Evolutionary conservation across 208 protist genomes (phyloP), one percentile per base, ranked within the genome.

Genomic region (Leishmania tropica): DNA sequence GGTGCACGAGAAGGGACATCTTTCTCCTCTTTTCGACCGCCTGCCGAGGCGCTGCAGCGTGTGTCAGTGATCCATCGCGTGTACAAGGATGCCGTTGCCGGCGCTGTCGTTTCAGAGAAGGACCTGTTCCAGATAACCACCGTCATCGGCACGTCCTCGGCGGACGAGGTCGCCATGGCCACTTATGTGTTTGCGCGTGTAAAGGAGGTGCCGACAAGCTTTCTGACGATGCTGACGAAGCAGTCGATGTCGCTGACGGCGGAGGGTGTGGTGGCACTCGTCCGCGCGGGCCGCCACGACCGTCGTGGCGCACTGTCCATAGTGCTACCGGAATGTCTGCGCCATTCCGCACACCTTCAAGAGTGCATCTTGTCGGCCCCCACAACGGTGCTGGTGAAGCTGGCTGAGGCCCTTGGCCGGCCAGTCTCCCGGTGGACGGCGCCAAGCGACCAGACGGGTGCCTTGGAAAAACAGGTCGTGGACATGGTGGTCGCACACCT

Each of bases 261-360:
- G n/a, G 73, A 73, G 51, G 91, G 89, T 54, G 71, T 91, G 5
- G 85, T 83, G 4, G 86, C 87, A 8, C 84, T 91, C 21, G 7
- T 92, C 35, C 84, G 87, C 31, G 83, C 83, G 0, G 58, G 76
- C 1, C 82, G 84, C 31, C 76, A 86, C 17, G 90, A 94, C 65
- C 79, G 85, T 28, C 73, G 64, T 1, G 83, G 83, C n/a, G 74
- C 77, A 31, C 65, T 90, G 48, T 67, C 73, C 13, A 86, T 79
- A 35, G 48, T 86, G 77, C 56, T 86, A 19, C 65, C 72, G 19
- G 13, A 54, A 53, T 81, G 73, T 28, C 67, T 85, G 35, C 6
- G 53, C 8, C 37, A 68, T 45, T 21, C 42, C 37, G 68, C 72
- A 21, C 60, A 37, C 17, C 17, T 79, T 40, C 75, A 82, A 62